Conservation (phyloP, 2,329 filamentous ascomycete genomes). For the Neonectria sp. region DNA sequence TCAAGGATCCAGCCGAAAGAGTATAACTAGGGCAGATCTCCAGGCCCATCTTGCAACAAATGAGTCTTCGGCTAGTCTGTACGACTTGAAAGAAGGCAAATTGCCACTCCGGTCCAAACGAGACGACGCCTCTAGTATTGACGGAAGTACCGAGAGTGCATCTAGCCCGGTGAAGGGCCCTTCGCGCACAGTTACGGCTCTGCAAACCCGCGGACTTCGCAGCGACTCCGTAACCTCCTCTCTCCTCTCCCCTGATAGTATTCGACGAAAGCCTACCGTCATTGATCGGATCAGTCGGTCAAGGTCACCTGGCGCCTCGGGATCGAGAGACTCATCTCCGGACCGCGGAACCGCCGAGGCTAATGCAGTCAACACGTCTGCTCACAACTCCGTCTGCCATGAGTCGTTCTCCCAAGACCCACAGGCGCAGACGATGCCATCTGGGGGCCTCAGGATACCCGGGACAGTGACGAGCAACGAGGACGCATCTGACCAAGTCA, state of each 20-base stretch:
- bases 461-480: constrained; percentile 69
- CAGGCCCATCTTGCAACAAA: constrained; percentile 53
- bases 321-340: constrained; percentile 72
- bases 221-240: constrained; percentile 54
- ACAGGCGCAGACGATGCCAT: constrained; percentile 60
- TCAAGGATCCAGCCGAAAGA: constrained; percentile 57
- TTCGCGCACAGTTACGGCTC: constrained; percentile 49
- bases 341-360: constrained; percentile 71
- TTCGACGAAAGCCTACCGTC: constrained; percentile 63
- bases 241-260: constrained; percentile 55
- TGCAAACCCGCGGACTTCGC: constrained; percentile 55
- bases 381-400: constrained; percentile 71
- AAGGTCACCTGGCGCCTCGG: constrained; percentile 58
- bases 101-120: constrained; percentile 53
- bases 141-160: constrained; percentile 64
- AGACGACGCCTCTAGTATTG: constrained; percentile 62
- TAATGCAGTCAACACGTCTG: constrained; percentile 71
- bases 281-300: constrained; percentile 70
- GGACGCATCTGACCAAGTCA: constrained; percentile 72
- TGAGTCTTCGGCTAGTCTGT: constrained; percentile 55
- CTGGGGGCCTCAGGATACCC: constrained; percentile 66
- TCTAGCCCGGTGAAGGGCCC: constrained; percentile 60
- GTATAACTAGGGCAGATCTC: constrained; percentile 60
- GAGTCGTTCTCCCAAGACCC: constrained; percentile 68
- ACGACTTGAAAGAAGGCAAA: constrained; percentile 57